Conservation (phyloP, 169 alveolate genomes). For the Eimeria tenella region DNA sequence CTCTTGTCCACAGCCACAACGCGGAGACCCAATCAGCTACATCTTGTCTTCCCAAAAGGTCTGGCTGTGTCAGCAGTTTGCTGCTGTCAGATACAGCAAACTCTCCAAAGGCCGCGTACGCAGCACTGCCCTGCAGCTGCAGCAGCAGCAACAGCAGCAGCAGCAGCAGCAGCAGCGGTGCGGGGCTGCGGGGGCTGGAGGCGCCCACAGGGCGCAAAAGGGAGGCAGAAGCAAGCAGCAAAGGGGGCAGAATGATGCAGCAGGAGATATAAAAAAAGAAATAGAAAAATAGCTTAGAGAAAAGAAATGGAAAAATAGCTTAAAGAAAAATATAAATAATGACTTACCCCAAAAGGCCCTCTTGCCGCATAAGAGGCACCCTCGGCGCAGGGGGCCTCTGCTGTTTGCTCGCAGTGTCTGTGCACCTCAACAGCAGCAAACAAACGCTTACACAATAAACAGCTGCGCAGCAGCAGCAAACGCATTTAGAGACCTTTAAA, state of each 20-base stretch:
- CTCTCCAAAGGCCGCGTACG: slow-evolving; percentile 2
- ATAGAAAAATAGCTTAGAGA: background rate
- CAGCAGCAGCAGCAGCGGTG: background rate
- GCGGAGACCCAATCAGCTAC: background rate
- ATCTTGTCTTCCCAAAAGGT: slow-evolving; percentile 3
- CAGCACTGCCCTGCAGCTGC: background rate
- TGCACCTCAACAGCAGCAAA: background rate
- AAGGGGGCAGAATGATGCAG: background rate
- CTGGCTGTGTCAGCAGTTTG: background rate
- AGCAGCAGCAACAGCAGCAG: slow-evolving; percentile 37
- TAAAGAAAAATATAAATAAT: background rate
- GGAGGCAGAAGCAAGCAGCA: background rate
- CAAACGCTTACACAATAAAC: too few relatives aligned
- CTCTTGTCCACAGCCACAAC: background rate
- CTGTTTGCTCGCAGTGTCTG: background rate
- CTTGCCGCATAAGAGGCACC: background rate
- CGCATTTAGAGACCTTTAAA: too few relatives aligned
- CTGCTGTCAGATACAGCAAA: background rate
- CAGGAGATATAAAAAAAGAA: background rate
- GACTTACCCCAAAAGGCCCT: slow-evolving; percentile 14
- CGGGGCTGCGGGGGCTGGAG: background rate
- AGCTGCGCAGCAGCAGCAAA: too few relatives aligned
- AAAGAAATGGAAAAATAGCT: too few relatives aligned
- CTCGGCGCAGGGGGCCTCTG: background rate
- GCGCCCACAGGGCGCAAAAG: background rate